Evolutionary conservation across 192 early-diverging fungal species (phyloP).

Genomic region (Linnemannia hyalina): DNA sequence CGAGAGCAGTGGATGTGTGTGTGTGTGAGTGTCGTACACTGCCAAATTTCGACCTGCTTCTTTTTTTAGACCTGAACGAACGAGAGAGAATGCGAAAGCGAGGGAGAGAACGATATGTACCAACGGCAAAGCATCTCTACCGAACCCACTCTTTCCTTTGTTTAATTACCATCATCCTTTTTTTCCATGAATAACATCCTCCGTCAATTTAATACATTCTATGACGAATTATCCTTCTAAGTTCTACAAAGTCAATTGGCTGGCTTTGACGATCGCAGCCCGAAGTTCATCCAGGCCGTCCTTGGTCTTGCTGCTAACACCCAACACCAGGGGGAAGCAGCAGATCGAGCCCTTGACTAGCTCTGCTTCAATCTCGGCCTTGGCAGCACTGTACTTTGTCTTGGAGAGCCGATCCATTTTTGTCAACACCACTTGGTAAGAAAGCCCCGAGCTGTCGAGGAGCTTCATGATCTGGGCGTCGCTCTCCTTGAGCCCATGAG

Average conservation of each 20-base stretch:
- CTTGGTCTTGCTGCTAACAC: constrained; percentile 52
- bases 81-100: neutral
- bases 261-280: constrained; percentile 48
- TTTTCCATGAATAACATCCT: neutral
- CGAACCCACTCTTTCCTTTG: neutral
- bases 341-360: constrained; percentile 62
- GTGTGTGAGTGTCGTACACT: neutral
- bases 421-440: constrained; percentile 67
- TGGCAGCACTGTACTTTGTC: constrained; percentile 51
- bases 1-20: neutral
- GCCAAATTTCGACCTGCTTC: neutral
- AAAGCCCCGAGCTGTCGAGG: constrained; percentile 55
- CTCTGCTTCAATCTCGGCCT: constrained; percentile 55
- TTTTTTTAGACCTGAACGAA: constrained; percentile 5
- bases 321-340: constrained; percentile 61
- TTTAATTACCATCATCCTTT: neutral
- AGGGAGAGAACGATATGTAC: neutral
- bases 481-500: constrained; percentile 61
- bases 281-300: constrained; percentile 51
- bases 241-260: constrained; percentile 27
- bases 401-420: constrained; percentile 59
- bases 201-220: neutral
- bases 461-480: constrained; percentile 60
- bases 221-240: neutral
- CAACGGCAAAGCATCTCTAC: neutral